Evolutionary conservation across 768 basidiomycete species (phyloP).

Genomic region (Dentipellis fragilis): DNA sequence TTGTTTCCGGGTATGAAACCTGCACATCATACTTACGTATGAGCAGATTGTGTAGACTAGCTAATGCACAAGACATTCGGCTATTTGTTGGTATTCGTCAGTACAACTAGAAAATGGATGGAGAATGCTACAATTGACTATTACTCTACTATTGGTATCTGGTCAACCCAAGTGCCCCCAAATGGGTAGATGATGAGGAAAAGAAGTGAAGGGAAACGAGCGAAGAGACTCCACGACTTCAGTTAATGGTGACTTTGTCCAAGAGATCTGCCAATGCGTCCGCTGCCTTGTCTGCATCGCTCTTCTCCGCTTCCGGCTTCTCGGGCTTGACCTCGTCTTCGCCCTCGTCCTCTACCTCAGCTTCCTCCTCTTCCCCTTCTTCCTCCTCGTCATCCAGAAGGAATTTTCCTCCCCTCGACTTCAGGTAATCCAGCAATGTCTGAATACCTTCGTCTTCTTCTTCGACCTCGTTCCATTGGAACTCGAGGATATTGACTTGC

Average conservation of each 20-base stretch:
- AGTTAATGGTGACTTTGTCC: slow-evolving; percentile 40
- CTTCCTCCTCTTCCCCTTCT: slow-evolving; percentile 49
- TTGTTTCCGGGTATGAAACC: neutral
- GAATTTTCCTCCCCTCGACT: slow-evolving; percentile 57
- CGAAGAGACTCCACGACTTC: neutral
- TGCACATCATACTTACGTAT: too few relatives aligned
- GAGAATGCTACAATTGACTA: neutral
- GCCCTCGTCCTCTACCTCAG: slow-evolving; percentile 24
- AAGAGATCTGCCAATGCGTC: slow-evolving; percentile 59
- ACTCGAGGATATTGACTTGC: slow-evolving; percentile 57
- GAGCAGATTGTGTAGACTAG: too few relatives aligned
- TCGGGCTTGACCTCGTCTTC: slow-evolving; percentile 16
- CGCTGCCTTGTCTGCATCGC: slow-evolving; percentile 26
- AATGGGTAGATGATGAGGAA: neutral
- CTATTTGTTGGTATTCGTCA: too few relatives aligned
- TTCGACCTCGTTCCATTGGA: slow-evolving; percentile 87
- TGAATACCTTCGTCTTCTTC: slow-evolving; percentile 61
- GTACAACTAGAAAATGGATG: neutral
- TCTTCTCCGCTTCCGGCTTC: slow-evolving; percentile 20
- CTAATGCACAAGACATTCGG: too few relatives aligned
- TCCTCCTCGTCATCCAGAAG: slow-evolving; percentile 74
- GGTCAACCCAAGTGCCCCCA: neutral
- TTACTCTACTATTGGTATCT: neutral
- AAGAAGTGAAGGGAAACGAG: neutral
- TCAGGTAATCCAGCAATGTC: slow-evolving; percentile 42